Base-by-base conservation (phyloP, 306 rosid genomes). In the Ormosia emarginata region DNA sequence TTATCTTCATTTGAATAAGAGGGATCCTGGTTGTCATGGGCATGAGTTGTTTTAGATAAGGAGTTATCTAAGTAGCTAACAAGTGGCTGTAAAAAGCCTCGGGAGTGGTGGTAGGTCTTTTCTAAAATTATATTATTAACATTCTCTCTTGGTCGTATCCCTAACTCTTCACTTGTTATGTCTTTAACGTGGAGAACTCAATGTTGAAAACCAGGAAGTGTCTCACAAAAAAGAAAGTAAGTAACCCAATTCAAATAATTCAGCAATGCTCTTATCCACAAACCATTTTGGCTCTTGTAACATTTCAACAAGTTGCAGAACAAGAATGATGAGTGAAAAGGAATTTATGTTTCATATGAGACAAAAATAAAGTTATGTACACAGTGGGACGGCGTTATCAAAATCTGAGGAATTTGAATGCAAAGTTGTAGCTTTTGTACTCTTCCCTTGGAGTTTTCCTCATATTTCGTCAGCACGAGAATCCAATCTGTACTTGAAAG, bases 41-140 rank as follows among this genome's bases (percentile, higher is more conserved):
- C 50, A 53, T 52, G 66, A 41, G 44, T 5, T 14, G 56, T 40
- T 67, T 78, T 62, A 67, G 82, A 78, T 67, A 78, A 78, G 82
- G 57, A 78, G 34, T 36, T 49, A 36, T 37, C 71, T 52, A 11
- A 66, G 55, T 10, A 24, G 7, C 24, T 47, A 74, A 74, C 18
- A 24, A 39, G 79, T 56, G 79, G 82, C 57, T 53, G 53, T 17
- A 55, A 14, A 66, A 52, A 4, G 12, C 75, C 67, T 18, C 58
- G 67, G 41, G 32, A 78, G 44, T 78, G 52, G 33, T 65, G 15
- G 17, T 6, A 65, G 14, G 5, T 55, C 4, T 29, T 17, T 66
- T 52, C 40, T 50, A 7, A 33, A 33, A 2, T 67, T 3, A 10
- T 24, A 47, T 37, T 37, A 37, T 37, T 61, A 4, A 44, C 47